phyloP scores from a whole-genome alignment of 768 basidiomycete species.

The Boletus tylopilopsis region DNA sequence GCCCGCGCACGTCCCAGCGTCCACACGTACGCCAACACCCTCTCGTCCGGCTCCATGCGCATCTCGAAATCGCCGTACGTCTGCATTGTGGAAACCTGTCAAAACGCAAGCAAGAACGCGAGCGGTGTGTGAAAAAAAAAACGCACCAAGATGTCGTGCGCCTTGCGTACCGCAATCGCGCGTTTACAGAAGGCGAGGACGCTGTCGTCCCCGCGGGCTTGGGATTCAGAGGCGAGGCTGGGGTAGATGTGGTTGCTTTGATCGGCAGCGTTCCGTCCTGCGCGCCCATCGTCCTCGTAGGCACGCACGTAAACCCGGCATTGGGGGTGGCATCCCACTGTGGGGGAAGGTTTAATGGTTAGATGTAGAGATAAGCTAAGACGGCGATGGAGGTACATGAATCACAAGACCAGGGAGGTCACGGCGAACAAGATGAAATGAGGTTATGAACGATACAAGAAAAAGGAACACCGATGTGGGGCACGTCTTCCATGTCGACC shows the following conservation, averaged over 20 bases:
- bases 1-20: constrained; percentile 30
- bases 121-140: no score
- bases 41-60: constrained; percentile 41
- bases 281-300: constrained; percentile 54
- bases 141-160: constrained; percentile 50
- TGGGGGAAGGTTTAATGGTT: neutral
- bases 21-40: constrained; percentile 54
- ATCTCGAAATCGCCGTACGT: constrained; percentile 59
- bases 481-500: constrained; percentile 60
- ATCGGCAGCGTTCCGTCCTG: constrained; percentile 47
- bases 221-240: no score
- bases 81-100: constrained; percentile 29
- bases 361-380: no score
- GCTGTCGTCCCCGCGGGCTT: constrained; percentile 29
- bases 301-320: constrained; percentile 71
- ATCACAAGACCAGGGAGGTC: no score
- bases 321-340: constrained; percentile 56
- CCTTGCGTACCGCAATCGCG: constrained; percentile 51
- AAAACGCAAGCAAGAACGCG: no score
- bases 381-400: no score
- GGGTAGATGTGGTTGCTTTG: no score
- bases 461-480: no score
- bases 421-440: no score
- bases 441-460: no score
- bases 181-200: constrained; percentile 60